Evolutionary conservation across 2,329 filamentous ascomycete genomes (phyloP).

Genomic region (Ophioceras dolichostomum): DNA sequence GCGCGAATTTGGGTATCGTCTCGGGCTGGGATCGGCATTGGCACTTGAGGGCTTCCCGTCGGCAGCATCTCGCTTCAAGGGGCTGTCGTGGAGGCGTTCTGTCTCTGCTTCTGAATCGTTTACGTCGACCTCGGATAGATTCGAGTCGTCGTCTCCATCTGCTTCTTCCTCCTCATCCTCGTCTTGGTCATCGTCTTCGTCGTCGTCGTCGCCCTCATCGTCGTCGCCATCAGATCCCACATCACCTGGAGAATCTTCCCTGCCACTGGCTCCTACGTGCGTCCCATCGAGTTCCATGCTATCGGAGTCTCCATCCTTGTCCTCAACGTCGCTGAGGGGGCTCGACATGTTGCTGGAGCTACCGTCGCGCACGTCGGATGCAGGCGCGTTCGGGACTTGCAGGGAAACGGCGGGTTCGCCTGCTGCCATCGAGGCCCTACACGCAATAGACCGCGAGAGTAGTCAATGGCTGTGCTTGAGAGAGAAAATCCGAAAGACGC

Average conservation of each 20-base stretch:
- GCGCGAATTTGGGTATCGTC: slow-evolving; percentile 39
- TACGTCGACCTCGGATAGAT: slow-evolving; percentile 42
- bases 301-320: slow-evolving; percentile 61
- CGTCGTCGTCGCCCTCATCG: slow-evolving; percentile 5
- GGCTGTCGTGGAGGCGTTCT: slow-evolving; percentile 83
- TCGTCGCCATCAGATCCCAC: slow-evolving; percentile 7
- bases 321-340: slow-evolving; percentile 85
- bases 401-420: slow-evolving; percentile 33
- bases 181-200: slow-evolving; percentile 14
- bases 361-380: slow-evolving; percentile 33
- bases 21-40: slow-evolving; percentile 49
- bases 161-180: slow-evolving; percentile 6
- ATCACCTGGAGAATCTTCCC: too few relatives aligned
- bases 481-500: too few relatives aligned
- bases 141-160: slow-evolving; percentile 22
- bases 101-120: slow-evolving; percentile 83
- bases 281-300: slow-evolving; percentile 34
- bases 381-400: slow-evolving; percentile 35
- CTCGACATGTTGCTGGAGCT: slow-evolving; percentile 70
- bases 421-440: slow-evolving; percentile 47
- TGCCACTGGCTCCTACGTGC: not conserved
- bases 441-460: too few relatives aligned
- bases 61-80: slow-evolving; percentile 41
- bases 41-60: slow-evolving; percentile 19
- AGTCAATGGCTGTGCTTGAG: too few relatives aligned